A percentile compares a stretch with the other conserved stretches of the same genome.
Evolutionary conservation across 163 green algal species (phyloP).

Genomic region (Volvox carteri): DNA sequence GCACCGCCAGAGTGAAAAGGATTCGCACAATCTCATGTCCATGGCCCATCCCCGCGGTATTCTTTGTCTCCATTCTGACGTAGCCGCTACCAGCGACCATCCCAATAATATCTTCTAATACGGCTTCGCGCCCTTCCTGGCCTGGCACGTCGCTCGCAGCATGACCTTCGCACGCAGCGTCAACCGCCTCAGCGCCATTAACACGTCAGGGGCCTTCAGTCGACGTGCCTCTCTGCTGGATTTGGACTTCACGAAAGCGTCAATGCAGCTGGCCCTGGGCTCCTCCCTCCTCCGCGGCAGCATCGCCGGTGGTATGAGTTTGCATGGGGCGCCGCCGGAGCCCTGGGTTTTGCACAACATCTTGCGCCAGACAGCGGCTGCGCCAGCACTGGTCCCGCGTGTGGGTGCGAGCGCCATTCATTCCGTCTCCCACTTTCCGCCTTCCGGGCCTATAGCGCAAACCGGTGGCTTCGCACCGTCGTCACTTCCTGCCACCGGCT

Average conservation of each 20-base stretch:
- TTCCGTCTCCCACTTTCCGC: background rate
- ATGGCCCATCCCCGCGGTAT: too few species aligned
- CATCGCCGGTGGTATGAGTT: background rate
- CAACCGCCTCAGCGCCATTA: constrained; percentile 32
- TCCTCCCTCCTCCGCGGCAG: constrained; percentile 17
- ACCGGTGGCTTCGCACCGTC: background rate
- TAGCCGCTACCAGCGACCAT: too few species aligned
- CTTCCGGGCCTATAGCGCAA: background rate
- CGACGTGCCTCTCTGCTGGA: constrained; percentile 29
- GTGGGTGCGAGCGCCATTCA: background rate
- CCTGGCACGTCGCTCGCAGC: too few species aligned
- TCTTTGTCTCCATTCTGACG: too few species aligned
- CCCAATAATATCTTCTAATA: too few species aligned
- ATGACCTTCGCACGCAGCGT: constrained; percentile 49
- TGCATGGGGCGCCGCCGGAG: background rate
- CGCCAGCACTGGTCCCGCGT: background rate
- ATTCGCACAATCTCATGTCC: too few species aligned
- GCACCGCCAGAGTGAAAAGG: too few species aligned
- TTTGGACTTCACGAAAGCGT: constrained; percentile 1
- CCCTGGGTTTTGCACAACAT: constrained; percentile 29
- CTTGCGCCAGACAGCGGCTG: background rate
- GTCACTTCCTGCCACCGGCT: background rate
- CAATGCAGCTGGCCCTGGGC: background rate
- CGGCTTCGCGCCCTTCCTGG: too few species aligned
- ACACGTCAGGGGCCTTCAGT: constrained; percentile 1